Evolutionary conservation across 2,329 filamentous ascomycete species (phyloP), one percentile per base, ranked within the genome.

Genomic region (Aspergillus fumigatus): DNA sequence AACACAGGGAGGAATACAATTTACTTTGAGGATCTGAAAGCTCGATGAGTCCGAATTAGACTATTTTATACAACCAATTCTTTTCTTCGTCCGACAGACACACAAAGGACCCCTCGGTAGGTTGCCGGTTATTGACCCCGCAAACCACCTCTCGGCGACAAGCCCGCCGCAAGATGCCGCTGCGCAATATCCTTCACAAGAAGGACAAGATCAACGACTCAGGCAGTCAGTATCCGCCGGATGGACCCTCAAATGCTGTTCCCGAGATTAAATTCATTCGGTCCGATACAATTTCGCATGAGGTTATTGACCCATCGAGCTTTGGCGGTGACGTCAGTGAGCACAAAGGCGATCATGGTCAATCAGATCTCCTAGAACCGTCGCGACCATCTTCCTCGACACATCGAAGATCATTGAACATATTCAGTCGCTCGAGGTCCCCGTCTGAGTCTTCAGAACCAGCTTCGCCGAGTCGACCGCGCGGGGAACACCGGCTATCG

Each of bases 261-360:
- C 86, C 88, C 56, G 86, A 89, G 64, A 91, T 97, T 77, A 90
- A 82, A 61, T 91, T 97, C 76, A 82, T 94, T 68, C 88, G 92
- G 59, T 88, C 90, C 62, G 93, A 96, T 69, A 96, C 92, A 1
- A 77, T 86, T 62, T 86, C 87, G 1, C 84, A 92, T 70, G 91
- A 97, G 72, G 78, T 88, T 62, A 90, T 96, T 70, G 80, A 85
- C 55, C 89, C 90, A 10, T 88, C 91, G 6, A 70, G 71, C 52
- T 81, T 80, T 63, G 75, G 75, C 14, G 79, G 77, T 55, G 80
- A 80, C 65, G 62, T 61, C 53, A 60, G 43, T 48, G 50, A 43
- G 51, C 57, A 56, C 50, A 51, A 51, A 21, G 51, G 41, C 49
- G 53, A 52, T 35, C 21, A 47, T 4, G 21, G 2, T 25, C 43